These are phyloP conservation scores for Oenanthe sinensis DNA, from an alignment of 129 eudicot genomes.

Conservation along the genomic window DNA sequence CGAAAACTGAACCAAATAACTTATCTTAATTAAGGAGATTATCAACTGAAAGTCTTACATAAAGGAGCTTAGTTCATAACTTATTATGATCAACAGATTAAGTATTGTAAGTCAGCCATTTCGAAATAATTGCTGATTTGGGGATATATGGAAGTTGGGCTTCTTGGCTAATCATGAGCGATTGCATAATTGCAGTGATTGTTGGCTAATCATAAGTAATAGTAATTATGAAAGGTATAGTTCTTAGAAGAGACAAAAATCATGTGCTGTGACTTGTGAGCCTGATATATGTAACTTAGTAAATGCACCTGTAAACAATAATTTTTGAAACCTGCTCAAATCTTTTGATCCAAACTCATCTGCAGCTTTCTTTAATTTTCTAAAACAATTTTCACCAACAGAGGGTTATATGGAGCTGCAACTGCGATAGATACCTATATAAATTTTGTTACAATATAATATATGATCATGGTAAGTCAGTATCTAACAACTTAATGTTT, in stretches of 20 bases:
- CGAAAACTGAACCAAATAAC: neutral
- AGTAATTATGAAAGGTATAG: neutral
- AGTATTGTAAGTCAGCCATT: too few relatives aligned
- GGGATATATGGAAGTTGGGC: too few relatives aligned
- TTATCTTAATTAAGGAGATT: constrained; percentile 29
- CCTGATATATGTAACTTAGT: neutral
- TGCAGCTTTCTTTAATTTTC: too few relatives aligned
- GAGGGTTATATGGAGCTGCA: too few relatives aligned
- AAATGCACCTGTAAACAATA: neutral
- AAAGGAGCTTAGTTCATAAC: constrained; percentile 5
- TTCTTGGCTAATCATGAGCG: neutral
- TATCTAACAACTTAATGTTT: too few relatives aligned
- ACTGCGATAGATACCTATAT: too few relatives aligned
- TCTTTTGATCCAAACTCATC: too few relatives aligned
- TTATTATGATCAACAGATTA: neutral
- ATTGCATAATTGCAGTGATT: neutral
- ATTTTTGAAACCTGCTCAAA: neutral
- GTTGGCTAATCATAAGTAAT: too few relatives aligned
- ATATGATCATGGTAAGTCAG: too few relatives aligned
- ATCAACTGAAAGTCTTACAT: constrained; percentile 13
- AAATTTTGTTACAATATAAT: too few relatives aligned
- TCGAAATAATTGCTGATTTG: too few relatives aligned
- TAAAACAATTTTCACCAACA: too few relatives aligned
- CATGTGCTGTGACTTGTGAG: neutral
- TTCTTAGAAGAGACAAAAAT: neutral